These are phyloP conservation scores for Nitzschia inconspicua DNA, from an alignment of 108 stramenopile species.

Conservation along the genomic window DNA sequence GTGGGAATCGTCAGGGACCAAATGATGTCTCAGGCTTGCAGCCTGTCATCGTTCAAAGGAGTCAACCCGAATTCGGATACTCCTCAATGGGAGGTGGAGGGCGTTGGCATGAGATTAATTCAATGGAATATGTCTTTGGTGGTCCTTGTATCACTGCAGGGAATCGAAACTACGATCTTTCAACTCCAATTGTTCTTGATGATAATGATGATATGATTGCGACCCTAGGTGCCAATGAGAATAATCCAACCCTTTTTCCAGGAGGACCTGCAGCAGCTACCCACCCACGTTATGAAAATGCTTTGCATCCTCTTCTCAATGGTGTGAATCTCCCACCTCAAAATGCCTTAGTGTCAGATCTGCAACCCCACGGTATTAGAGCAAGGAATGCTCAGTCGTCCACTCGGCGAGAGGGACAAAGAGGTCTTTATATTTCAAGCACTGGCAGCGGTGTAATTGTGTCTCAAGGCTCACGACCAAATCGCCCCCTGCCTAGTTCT, in stretches of 20 bases:
- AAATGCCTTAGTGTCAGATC: slow-evolving; percentile 58
- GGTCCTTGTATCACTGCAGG: slow-evolving; percentile 58
- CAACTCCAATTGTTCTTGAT: slow-evolving; percentile 13
- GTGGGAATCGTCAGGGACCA: too few relatives aligned
- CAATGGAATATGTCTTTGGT: slow-evolving; percentile 77
- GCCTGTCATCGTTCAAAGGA: slow-evolving; percentile 54
- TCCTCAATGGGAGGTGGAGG: slow-evolving; percentile 35
- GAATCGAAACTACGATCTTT: slow-evolving; percentile 50
- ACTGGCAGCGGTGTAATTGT: too few relatives aligned
- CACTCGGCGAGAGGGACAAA: slow-evolving; percentile 30
- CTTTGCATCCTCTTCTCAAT: slow-evolving; percentile 60
- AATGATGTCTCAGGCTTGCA: too few relatives aligned
- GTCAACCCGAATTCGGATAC: slow-evolving; percentile 55
- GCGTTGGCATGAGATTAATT: slow-evolving; percentile 35
- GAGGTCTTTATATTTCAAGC: too few relatives aligned
- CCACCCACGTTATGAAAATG: slow-evolving; percentile 40
- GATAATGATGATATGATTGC: slow-evolving; percentile 20
- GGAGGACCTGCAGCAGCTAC: slow-evolving; percentile 70
- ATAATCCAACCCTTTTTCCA: slow-evolving; percentile 55
- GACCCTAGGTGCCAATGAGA: too few relatives aligned
- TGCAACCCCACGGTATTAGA: slow-evolving; percentile 32
- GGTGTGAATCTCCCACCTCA: slow-evolving; percentile 63
- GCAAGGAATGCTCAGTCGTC: slow-evolving; percentile 22
- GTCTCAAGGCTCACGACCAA: too few relatives aligned
- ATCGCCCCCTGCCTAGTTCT: too few relatives aligned